Percentiles rank a stretch among this genome's conserved stretches.
Evolutionary conservation across 2,329 filamentous ascomycete genomes (phyloP).

Genomic region (Colletotrichum sp.): DNA sequence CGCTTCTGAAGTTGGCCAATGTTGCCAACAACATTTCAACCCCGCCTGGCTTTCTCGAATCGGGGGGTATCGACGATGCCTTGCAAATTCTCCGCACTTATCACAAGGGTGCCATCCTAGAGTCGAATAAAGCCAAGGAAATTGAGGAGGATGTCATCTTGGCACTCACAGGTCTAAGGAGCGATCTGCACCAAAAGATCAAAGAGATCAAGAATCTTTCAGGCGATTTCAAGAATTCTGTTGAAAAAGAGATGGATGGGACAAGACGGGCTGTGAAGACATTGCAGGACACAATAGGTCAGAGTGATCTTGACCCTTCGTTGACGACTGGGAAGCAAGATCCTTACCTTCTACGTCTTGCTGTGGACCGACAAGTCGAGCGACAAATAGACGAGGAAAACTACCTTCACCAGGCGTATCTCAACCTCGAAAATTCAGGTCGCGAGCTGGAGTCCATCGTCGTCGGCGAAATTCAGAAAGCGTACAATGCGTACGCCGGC

Average conservation of each 20-base stretch:
- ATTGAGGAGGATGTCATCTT: constrained; percentile 92
- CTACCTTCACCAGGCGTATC: constrained; percentile 91
- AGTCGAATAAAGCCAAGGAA: constrained; percentile 87
- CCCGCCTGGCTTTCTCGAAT: constrained; percentile 77
- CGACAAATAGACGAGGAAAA: constrained; percentile 96
- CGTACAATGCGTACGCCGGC: constrained; percentile 90
- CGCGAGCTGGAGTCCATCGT: constrained; percentile 96
- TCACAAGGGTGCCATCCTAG: constrained; percentile 79
- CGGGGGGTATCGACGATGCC: constrained; percentile 88
- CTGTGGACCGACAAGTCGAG: constrained; percentile 89
- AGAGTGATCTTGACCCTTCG: constrained; percentile 79
- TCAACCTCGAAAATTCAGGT: constrained; percentile 93
- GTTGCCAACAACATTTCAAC: constrained; percentile 80
- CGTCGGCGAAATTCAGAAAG: constrained; percentile 96
- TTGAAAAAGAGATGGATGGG: constrained; percentile 91
- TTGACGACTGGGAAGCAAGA: constrained; percentile 85
- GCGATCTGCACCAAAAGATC: constrained; percentile 92
- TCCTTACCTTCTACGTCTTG: constrained; percentile 85
- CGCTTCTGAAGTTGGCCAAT: constrained; percentile 81
- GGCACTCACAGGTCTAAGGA: constrained; percentile 83
- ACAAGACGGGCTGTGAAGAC: constrained; percentile 81
- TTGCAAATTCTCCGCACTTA: constrained; percentile 80
- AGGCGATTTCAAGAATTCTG: constrained; percentile 95
- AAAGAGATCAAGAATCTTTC: constrained; percentile 96
- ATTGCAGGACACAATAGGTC: constrained; percentile 81